phyloP scores from a whole-genome alignment of 2,329 filamentous ascomycete genomes.

The Sclerotinia trifoliorum region DNA sequence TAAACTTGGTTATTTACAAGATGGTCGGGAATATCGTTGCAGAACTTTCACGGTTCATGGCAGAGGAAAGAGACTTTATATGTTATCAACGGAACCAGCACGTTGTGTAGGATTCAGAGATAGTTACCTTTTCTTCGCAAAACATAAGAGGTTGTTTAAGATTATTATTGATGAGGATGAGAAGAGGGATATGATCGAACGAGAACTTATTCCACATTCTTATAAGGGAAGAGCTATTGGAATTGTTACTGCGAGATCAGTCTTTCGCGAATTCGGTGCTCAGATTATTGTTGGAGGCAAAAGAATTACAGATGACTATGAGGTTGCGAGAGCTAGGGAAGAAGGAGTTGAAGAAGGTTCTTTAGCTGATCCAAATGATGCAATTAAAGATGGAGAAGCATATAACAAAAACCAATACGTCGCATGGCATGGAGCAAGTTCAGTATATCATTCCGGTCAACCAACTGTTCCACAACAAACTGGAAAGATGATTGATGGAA shows the following conservation, averaged over 20 bases:
- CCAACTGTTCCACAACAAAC: conserved; percentile 73
- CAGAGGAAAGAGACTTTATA: conserved; percentile 84
- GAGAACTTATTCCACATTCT: conserved; percentile 93
- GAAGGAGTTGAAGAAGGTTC: conserved; percentile 84
- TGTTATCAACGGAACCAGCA: conserved; percentile 96
- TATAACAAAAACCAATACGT: conserved; percentile 99
- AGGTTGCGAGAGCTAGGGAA: conserved; percentile 69
- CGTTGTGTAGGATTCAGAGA: conserved; percentile 96
- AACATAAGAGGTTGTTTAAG: conserved; percentile 94
- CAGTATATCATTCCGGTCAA: conserved; percentile 84
- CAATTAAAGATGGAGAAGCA: conserved; percentile 72
- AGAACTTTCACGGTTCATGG: conserved; percentile 90
- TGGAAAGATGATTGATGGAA: conserved; percentile 72
- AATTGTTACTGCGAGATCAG: conserved; percentile 91
- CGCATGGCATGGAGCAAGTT: conserved; percentile 95
- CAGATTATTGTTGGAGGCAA: conserved; percentile 90
- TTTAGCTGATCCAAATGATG: conserved; percentile 85
- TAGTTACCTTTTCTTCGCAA: conserved; percentile 98
- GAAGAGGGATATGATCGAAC: conserved; percentile 92
- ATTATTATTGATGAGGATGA: conserved; percentile 98
- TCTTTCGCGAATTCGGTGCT: conserved; percentile 95
- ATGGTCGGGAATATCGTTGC: conserved; percentile 87
- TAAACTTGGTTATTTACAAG: conserved; percentile 78
- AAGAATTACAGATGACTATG: conserved; percentile 85
- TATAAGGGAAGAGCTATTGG: conserved; percentile 98